Base-by-base conservation (phyloP, 2,329 filamentous ascomycete species). In the Trichoderma sp. region DNA sequence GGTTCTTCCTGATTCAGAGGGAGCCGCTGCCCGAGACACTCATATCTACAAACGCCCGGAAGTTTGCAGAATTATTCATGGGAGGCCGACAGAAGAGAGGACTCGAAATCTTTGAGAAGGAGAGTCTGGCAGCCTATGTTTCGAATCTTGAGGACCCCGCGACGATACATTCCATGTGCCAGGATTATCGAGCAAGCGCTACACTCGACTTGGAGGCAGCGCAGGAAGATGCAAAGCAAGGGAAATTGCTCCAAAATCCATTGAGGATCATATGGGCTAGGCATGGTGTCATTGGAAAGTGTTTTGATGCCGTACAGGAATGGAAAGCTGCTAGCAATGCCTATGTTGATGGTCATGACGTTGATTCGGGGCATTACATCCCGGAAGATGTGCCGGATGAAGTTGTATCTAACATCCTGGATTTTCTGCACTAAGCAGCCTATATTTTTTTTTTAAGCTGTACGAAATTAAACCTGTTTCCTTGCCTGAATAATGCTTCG, bases 1-100 rank as follows among this genome's bases (percentile, higher is more conserved):
- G 88, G 87, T 88, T 88, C 69, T 85, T 89, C 73, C 81, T 89
- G 28, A 86, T 88, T 4, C 88, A 89, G 74, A 77, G 79, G 0
- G 78, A 79, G 11, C 85, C 87, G 0, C 81, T 89, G 7, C 87
- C 85, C 0, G 87, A 89, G 75, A 82, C 81, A 56, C 78, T 87
- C 62, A 84, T 84, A 73, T 78, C 78, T 0, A 77, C 76, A 0
- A 76, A 80, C 34, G 82, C 84, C 2, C 75, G 80, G 7, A 77
- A 79, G 32, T 83, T 86, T 24, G 79, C 82, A 0, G 79, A 82
- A n/a, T 76, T 81, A 43, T 87, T 83, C 73, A 79, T 83, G 82
- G 78, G 62, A 14, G 62, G 79, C 11, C 72, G 83, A 36, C 74
- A 81, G 78, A 80, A 56, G 73, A 80, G 71, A 4, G 62, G 43